Conservation (phyloP, 1,139 yeast genomes). For the Saccharomycopsis hybrid region DNA sequence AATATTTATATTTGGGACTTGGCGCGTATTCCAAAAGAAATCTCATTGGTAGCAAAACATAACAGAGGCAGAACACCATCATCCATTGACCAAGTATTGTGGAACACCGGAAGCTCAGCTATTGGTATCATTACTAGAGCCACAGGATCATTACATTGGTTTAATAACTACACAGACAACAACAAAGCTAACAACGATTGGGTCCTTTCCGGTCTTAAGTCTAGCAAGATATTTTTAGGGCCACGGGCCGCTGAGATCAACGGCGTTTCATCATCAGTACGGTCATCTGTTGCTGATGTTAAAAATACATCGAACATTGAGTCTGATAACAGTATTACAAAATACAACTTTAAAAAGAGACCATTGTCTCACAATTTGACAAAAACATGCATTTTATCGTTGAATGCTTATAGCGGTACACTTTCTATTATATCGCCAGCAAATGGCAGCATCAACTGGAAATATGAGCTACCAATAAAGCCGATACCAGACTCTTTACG, state of each 20-base stretch:
- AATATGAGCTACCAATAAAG: constrained; percentile 38
- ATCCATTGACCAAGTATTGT: constrained; percentile 42
- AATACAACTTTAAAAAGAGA: neutral
- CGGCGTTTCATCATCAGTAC: neutral
- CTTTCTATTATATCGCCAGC: constrained; percentile 38
- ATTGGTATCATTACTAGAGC: constrained; percentile 50
- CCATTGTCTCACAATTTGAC: constrained; percentile 1
- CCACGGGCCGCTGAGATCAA: constrained; percentile 14
- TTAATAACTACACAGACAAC: constrained; percentile 27
- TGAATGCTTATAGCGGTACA: constrained; percentile 30
- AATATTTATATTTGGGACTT: constrained; percentile 60
- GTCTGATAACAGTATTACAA: neutral
- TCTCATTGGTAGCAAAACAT: constrained; percentile 53
- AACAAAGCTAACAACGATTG: constrained; percentile 24
- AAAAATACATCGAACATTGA: neutral
- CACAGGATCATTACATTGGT: constrained; percentile 63
- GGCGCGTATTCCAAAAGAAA: constrained; percentile 44
- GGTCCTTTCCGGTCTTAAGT: constrained; percentile 30
- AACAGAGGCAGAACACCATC: constrained; percentile 62
- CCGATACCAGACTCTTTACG: constrained; percentile 25
- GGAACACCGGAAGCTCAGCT: constrained; percentile 42
- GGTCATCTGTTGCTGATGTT: neutral
- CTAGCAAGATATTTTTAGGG: constrained; percentile 21
- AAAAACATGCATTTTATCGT: constrained; percentile 23
- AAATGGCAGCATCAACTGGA: constrained; percentile 39